A percentile compares a stretch with the other conserved stretches of the same genome.
Evolutionary conservation across 1,284 basidiomycete species (phyloP).

Genomic region (Xerocomus nothofagi): DNA sequence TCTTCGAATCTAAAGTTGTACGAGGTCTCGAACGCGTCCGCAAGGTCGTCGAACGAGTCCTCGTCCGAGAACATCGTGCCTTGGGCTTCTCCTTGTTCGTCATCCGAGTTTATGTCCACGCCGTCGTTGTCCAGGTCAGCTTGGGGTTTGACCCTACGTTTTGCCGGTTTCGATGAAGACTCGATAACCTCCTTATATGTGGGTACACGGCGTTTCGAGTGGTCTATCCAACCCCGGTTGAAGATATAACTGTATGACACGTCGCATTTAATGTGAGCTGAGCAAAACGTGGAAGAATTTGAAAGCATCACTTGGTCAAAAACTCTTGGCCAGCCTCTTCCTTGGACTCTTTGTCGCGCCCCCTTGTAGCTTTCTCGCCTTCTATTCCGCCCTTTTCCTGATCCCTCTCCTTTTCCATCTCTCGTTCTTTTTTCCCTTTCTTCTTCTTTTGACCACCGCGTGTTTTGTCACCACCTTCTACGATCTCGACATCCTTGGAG

Average conservation of each 20-base stretch:
- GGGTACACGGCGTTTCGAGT: conserved; percentile 66
- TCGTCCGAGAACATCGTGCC: conserved; percentile 41
- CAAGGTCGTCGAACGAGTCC: conserved; percentile 69
- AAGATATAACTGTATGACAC: conserved; percentile 75
- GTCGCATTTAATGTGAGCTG: conserved; percentile 6
- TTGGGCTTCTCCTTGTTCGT: conserved; percentile 35
- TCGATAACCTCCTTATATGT: conserved; percentile 80
- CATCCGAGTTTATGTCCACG: conserved; percentile 21
- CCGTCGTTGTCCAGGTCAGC: conserved; percentile 19
- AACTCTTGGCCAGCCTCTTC: conserved; percentile 80
- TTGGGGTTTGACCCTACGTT: conserved; percentile 34
- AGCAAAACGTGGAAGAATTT: background rate
- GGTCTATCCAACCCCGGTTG: conserved; percentile 94
- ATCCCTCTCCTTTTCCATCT: conserved; percentile 35
- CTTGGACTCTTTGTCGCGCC: conserved; percentile 42
- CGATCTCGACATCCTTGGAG: conserved; percentile 33
- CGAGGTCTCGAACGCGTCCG: conserved; percentile 75
- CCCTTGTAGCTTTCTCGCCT: conserved; percentile 34
- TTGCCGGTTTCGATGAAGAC: conserved; percentile 29
- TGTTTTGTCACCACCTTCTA: conserved; percentile 29
- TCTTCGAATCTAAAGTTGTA: conserved; percentile 97
- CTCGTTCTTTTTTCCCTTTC: conserved; percentile 32
- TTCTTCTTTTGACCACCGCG: conserved; percentile 36
- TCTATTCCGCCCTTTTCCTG: conserved; percentile 31
- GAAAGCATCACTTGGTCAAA: conserved; percentile 71